Evolutionary conservation across 352 stramenopile species (phyloP).

Genomic region (Blastocystis sp.): DNA sequence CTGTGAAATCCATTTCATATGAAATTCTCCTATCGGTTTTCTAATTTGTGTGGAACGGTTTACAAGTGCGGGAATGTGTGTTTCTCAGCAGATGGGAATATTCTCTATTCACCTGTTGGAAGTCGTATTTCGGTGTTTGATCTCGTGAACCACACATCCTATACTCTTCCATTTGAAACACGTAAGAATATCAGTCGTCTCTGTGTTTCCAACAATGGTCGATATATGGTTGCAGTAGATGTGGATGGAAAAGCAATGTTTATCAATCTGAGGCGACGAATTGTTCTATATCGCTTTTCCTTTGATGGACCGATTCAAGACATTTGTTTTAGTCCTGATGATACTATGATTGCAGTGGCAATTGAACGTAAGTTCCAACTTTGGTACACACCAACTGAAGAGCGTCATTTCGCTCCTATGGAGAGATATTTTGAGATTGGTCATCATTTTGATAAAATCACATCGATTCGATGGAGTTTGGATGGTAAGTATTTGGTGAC

Average conservation of each 20-base stretch:
- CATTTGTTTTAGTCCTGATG: constrained; percentile 78
- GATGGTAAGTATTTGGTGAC: constrained; percentile 76
- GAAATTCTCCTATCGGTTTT: constrained; percentile 72
- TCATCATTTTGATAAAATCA: constrained; percentile 80
- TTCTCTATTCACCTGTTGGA: constrained; percentile 80
- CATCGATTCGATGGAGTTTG: constrained; percentile 65
- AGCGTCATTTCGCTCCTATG: constrained; percentile 82
- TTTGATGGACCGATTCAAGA: constrained; percentile 81
- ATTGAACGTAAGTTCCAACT: constrained; percentile 82
- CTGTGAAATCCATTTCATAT: constrained; percentile 58
- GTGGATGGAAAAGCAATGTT: constrained; percentile 79
- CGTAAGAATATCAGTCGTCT: constrained; percentile 80
- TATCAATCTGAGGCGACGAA: constrained; percentile 78
- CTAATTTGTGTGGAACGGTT: constrained; percentile 82
- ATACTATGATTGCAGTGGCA: constrained; percentile 78
- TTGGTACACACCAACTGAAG: constrained; percentile 76
- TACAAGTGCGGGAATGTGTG: constrained; percentile 84
- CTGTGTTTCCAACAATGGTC: constrained; percentile 78
- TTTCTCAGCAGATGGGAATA: constrained; percentile 84
- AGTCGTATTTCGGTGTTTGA: constrained; percentile 88
- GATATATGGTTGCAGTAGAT: constrained; percentile 77
- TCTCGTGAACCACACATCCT: constrained; percentile 69
- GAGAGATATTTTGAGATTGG: constrained; percentile 77
- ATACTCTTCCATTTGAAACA: constrained; percentile 80
- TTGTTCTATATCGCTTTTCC: constrained; percentile 84